Evolutionary conservation across 306 rosid species (phyloP), one percentile per base, ranked within the genome.

Genomic region (Prunus mongolica): DNA sequence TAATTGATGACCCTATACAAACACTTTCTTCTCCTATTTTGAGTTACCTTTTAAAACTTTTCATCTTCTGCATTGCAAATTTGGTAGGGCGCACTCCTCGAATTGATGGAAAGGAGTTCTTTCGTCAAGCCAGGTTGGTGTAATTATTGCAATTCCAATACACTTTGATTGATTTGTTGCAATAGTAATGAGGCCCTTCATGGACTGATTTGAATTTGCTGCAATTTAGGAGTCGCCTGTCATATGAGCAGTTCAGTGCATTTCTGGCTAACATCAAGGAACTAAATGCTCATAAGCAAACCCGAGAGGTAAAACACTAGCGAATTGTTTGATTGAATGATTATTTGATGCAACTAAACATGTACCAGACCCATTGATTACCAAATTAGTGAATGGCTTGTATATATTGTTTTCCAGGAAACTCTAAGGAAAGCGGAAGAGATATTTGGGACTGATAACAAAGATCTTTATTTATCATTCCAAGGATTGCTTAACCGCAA

Each of bases 201-300:
- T 11, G 14, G 60, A 80, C 78, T 78, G 77, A 71, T 51, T 79
- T 8, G 69, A 55, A 38, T 67, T 8, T 46, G n/a, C 41, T 69
- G 72, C 72, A 76, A 58, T 79, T 44, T 85, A 96, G 99, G 98
- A 96, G 97, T 79, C 98, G 99, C 41, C 93, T 96, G 58, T 89
- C 97, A 38, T 96, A 92, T 75, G 99, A 96, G 82, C 99, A 96
- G 89, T 96, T 96, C 84, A 96, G 98, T 77, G 97, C 99, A 80
- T 96, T 96, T 75, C 97, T 96, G 67, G 92, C 96, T 34, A 96
- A 96, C 85, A 87, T 96, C 75, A 96, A 96, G 87, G 98, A 96
- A 81, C 85, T 96, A 76, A 96, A 96, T 87, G 90, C 93, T 87
- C 97, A 96, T 73, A 93, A 91, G 90, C 99, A 96, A 84, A 96